Conservation (phyloP, 2,329 filamentous ascomycete genomes). For the Cladorrhinum sp. region DNA sequence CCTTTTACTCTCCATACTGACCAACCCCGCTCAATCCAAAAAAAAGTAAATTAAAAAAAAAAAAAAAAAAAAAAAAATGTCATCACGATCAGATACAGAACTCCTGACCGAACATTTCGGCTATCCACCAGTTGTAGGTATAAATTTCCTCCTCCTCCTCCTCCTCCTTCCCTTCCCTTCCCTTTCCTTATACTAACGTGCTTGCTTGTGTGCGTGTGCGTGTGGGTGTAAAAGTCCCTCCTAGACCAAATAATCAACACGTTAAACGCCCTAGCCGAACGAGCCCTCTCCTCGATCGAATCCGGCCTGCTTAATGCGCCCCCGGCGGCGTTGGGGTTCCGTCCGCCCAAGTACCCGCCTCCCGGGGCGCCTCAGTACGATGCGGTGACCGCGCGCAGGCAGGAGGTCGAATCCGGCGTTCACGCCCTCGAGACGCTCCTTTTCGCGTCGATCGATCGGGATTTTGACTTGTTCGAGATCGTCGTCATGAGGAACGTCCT, state of each 20-base stretch:
- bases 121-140: constrained; percentile 82
- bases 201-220: no score
- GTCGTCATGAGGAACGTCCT: constrained; percentile 86
- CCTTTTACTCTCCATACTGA: not conserved
- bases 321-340: constrained; percentile 79
- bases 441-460: constrained; percentile 76
- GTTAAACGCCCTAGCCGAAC: constrained; percentile 89
- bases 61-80: constrained; percentile 12
- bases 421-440: constrained; percentile 81
- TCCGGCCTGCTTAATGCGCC: constrained; percentile 71
- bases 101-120: constrained; percentile 94
- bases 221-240: constrained; percentile 76
- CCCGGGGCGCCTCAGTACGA: constrained; percentile 11
- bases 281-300: constrained; percentile 84
- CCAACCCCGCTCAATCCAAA: not conserved
- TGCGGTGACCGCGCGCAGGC: constrained; percentile 48
- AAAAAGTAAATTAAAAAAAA: no score
- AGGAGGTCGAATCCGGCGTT: constrained; percentile 84
- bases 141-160: not conserved
- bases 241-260: constrained; percentile 98
- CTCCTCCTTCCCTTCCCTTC: constrained; percentile 12
- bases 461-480: constrained; percentile 84
- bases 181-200: constrained; percentile 11
- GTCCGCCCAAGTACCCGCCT: constrained; percentile 43
- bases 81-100: constrained; percentile 49